Conservation (phyloP, 495 filamentous ascomycete genomes). For the Daldinia childiae region DNA sequence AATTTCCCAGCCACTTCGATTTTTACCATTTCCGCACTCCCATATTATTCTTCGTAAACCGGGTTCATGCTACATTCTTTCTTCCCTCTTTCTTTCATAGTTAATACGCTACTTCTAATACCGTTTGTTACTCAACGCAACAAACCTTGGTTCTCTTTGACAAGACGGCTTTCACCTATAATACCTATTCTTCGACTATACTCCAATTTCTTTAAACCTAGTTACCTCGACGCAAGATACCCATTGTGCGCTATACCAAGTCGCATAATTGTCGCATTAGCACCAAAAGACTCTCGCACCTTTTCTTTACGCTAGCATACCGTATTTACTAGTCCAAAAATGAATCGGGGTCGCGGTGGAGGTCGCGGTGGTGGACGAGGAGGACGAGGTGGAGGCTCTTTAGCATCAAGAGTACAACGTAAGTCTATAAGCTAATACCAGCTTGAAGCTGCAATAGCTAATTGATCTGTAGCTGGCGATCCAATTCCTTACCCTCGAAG, state of each 20-base stretch:
- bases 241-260: not conserved
- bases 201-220: not conserved
- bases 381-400: conserved; percentile 12
- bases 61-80: conserved; percentile 28
- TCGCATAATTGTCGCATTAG: conserved; percentile 12
- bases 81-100: conserved; percentile 23
- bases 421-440: conserved; percentile 16
- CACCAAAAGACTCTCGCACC: not conserved
- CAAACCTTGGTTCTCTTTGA: conserved; percentile 21
- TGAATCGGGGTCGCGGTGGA: conserved; percentile 15
- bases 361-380: conserved; percentile 12
- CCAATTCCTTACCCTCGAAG: conserved; percentile 69
- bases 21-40: conserved; percentile 28
- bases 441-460: conserved; percentile 1
- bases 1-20: conserved; percentile 46
- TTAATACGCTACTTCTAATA: conserved; percentile 24
- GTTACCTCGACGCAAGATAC: not conserved
- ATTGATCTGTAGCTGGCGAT: conserved; percentile 69
- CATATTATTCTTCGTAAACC: conserved; percentile 30
- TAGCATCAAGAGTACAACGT: conserved; percentile 31
- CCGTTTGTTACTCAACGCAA: conserved; percentile 27
- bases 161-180: conserved; percentile 15
- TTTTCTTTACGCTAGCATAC: not conserved
- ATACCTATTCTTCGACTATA: conserved; percentile 15
- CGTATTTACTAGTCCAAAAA: not conserved